Conservation (phyloP, 768 basidiomycete genomes). For the Galerina marginata region DNA sequence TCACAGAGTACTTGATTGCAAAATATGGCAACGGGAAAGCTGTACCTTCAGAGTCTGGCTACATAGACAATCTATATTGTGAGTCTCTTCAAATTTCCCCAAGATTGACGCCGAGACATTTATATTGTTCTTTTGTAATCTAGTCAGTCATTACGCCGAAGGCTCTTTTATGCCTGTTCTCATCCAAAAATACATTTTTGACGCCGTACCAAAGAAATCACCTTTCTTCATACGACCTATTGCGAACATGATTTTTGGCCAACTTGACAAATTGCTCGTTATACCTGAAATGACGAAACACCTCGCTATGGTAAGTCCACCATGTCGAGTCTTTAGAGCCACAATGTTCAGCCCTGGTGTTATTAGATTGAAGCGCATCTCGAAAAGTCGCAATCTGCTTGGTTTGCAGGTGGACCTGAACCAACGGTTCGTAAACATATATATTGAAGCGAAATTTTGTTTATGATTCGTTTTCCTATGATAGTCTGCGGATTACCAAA, state of each 20-base stretch:
- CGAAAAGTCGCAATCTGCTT: conserved; percentile 18
- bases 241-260: conserved; percentile 31
- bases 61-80: conserved; percentile 44
- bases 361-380: conserved; percentile 28
- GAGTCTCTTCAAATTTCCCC: background rate
- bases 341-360: background rate
- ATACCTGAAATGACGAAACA: conserved; percentile 34
- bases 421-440: conserved; percentile 15
- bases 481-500: conserved; percentile 32
- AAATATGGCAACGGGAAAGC: conserved; percentile 43
- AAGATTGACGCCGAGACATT: background rate
- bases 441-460: background rate
- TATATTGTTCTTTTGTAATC: background rate
- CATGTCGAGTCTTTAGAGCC: background rate
- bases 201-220: conserved; percentile 32
- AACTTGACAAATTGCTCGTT: conserved; percentile 29
- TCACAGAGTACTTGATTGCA: conserved; percentile 46
- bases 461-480: background rate
- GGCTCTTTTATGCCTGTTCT: conserved; percentile 47
- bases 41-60: conserved; percentile 31
- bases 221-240: conserved; percentile 44
- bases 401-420: conserved; percentile 25
- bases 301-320: conserved; percentile 30
- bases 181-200: conserved; percentile 39
- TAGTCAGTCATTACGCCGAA: conserved; percentile 48